Evolutionary conservation across 1,139 yeast genomes (phyloP).

Genomic region (Arxiozyma telluris): DNA sequence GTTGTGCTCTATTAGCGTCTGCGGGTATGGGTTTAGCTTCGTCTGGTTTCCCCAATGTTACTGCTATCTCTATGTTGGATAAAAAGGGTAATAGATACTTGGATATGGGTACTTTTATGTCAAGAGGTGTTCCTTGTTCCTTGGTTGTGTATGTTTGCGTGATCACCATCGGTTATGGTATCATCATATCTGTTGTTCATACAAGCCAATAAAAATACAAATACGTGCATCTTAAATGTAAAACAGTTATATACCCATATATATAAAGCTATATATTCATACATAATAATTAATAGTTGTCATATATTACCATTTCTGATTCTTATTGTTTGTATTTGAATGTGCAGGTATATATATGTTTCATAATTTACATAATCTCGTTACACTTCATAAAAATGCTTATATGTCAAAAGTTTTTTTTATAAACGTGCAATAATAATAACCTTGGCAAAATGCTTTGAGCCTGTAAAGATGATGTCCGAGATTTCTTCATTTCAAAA

Average conservation of each 20-base stretch:
- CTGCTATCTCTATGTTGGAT: slow-evolving; percentile 72
- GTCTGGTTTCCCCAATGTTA: slow-evolving; percentile 69
- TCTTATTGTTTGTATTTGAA: background rate
- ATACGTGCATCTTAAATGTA: background rate
- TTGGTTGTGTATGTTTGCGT: slow-evolving; percentile 47
- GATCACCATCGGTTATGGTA: slow-evolving; percentile 58
- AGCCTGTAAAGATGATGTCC: background rate
- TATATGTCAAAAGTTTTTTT: too few relatives aligned
- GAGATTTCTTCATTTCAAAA: background rate
- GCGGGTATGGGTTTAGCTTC: slow-evolving; percentile 76
- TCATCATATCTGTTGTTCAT: slow-evolving; percentile 38
- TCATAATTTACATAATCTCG: too few relatives aligned
- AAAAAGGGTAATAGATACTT: slow-evolving; percentile 60
- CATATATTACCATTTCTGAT: background rate
- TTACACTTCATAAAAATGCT: too few relatives aligned
- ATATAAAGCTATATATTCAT: background rate
- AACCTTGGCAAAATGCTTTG: background rate
- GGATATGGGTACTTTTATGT: slow-evolving; percentile 55
- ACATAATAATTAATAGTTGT: too few relatives aligned
- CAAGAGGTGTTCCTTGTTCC: slow-evolving; percentile 64
- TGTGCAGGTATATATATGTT: too few relatives aligned
- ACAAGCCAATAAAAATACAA: background rate
- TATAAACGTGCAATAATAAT: too few relatives aligned
- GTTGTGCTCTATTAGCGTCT: slow-evolving; percentile 57
- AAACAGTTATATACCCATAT: background rate